Evolutionary conservation across 179 eudicot genomes (phyloP).

Genomic region (Silene noctiflora): DNA sequence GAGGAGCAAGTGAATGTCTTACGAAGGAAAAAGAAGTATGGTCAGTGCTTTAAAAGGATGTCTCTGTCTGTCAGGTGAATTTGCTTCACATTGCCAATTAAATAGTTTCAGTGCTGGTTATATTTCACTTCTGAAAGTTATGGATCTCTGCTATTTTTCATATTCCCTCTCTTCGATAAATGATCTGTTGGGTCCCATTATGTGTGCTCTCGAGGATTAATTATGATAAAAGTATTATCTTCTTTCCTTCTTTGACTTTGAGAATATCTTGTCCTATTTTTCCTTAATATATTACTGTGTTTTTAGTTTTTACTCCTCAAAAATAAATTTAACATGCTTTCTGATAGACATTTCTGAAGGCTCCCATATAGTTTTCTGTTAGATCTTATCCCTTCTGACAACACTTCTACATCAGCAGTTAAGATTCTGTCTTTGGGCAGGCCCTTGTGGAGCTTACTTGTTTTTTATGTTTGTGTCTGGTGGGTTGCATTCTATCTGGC

Average conservation of each 20-base stretch:
- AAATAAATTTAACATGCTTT: too few relatives aligned
- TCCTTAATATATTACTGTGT: too few relatives aligned
- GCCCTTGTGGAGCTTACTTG: not conserved
- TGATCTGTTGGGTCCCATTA: not conserved
- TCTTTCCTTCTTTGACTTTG: too few relatives aligned
- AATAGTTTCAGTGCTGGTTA: constrained; percentile 6
- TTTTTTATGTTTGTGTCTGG: not conserved
- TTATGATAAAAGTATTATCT: too few relatives aligned
- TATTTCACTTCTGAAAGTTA: not conserved
- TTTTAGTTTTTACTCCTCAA: too few relatives aligned
- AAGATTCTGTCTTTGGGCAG: not conserved
- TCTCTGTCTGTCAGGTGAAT: constrained; percentile 60
- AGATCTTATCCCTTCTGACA: too few relatives aligned
- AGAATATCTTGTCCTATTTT: too few relatives aligned
- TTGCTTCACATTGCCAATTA: constrained; percentile 1
- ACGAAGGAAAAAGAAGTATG: constrained; percentile 67
- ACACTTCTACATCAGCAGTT: too few relatives aligned
- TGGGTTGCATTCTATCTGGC: not conserved
- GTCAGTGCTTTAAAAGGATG: constrained; percentile 59
- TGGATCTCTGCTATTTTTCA: not conserved
- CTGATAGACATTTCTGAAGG: too few relatives aligned
- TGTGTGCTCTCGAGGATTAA: too few relatives aligned
- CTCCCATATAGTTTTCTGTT: too few relatives aligned
- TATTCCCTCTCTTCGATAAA: not conserved
- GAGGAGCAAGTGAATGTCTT: constrained; percentile 48